Evolutionary conservation across 495 filamentous ascomycete genomes (phyloP).

Genomic region (Friedmanniomyces endolithicus): DNA sequence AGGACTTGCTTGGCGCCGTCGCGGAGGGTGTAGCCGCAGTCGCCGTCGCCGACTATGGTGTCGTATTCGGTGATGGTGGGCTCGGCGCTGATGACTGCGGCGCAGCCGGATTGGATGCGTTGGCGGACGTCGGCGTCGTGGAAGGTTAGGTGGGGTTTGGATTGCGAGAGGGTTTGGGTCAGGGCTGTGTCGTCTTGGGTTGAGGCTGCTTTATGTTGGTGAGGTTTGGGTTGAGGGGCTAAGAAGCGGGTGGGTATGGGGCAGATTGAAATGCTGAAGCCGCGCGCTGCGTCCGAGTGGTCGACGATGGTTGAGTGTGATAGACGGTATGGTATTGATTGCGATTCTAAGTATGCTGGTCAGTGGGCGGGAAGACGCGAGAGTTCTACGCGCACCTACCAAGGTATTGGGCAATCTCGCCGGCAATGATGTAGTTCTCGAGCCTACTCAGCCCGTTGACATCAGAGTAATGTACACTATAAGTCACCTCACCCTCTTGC

Average conservation of each 20-base stretch:
- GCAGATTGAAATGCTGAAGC: constrained; percentile 17
- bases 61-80: constrained; percentile 25
- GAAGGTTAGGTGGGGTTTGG: constrained; percentile 11
- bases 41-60: constrained; percentile 24
- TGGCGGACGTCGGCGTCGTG: constrained; percentile 11
- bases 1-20: constrained; percentile 20
- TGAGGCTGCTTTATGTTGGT: background rate
- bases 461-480: constrained; percentile 21
- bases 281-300: constrained; percentile 12
- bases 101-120: constrained; percentile 15
- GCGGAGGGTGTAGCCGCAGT: constrained; percentile 23
- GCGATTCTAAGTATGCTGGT: constrained; percentile 8
- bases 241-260: constrained; percentile 11
- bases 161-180: background rate
- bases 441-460: constrained; percentile 20
- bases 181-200: background rate
- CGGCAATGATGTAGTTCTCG: constrained; percentile 19
- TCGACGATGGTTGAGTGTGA: constrained; percentile 17
- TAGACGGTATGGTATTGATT: constrained; percentile 13
- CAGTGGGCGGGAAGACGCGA: background rate
- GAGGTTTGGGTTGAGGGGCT: constrained; percentile 6
- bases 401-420: constrained; percentile 17
- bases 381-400: background rate
- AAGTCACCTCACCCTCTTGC: constrained; percentile 14
- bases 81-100: constrained; percentile 21